Evolutionary conservation across 495 filamentous ascomycete species (phyloP), one percentile per base, ranked within the genome.

Genomic region (Aspergillus affinis): DNA sequence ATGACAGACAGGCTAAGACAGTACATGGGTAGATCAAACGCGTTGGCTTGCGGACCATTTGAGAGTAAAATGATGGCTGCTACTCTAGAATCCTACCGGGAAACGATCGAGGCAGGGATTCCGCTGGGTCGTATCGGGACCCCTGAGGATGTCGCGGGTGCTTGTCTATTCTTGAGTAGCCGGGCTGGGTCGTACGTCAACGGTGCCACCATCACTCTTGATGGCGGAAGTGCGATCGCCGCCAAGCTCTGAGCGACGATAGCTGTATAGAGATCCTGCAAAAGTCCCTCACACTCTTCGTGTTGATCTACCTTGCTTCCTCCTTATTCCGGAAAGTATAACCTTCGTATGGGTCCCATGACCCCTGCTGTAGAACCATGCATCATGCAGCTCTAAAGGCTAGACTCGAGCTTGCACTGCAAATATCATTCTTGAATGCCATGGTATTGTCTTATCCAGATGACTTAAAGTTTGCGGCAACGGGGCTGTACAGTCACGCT

Each of bases 1-100:
- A 17, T 54, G 19, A 17, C 30, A 41, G 6, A 29, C 51, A 6
- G 18, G 23, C 61, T 72, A 49, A 63, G 48, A 21, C 21, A 10
- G 6, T 52, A 32, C 23, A 19, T 55, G n/a, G 54, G 44, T 57
- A 77, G 74, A 45, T 80, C 73, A 1, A 91, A 92, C 56, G 80
- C 86, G 0, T 77, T 93, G 54, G 90, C 90, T 32, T 92, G 89
- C 63, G 90, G 90, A 10, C 89, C 90, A 15, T 93, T 93, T 64
- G 79, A 90, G 68, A 89, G 84, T 60, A 91, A 90, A 75, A 93
- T 92, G 90, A 92, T 91, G 90, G 84, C 84, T 12, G 85, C 82
- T 46, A 90, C 88, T 46, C 70, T 92, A 55, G 73, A 84, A 60
- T 68, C 75, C 6, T 83, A 84, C 59, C 81, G 81, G 47, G 87